Base-by-base conservation (phyloP, 192 early-diverging fungal genomes). In the Jimgerdemannia lactiflua region DNA sequence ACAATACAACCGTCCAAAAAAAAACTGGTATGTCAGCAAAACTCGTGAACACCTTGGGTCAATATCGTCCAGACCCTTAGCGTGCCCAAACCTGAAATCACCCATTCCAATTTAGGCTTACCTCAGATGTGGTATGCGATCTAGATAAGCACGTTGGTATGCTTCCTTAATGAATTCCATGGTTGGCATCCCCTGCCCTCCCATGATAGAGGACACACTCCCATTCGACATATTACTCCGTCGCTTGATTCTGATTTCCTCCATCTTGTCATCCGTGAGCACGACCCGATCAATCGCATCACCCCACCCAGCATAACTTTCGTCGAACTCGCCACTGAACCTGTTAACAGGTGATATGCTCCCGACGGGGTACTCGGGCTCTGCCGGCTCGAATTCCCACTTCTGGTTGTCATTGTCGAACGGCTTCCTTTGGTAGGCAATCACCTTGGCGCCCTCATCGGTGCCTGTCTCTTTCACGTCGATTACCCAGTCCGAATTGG, bases 401-500 rank as follows among this genome's bases (percentile, higher is more conserved):
- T 67, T 40, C 42, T 73, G 75, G n/a, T 73, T 73, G 29, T 77
- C 79, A 43, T 77, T 80, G 67, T 80, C 79, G 29, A 76, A 65
- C 43, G 66, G 64, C 42, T 79, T 67, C 14, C 18, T 17, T 0
- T 71, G 79, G 18, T 41, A 42, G 67, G 76, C 40, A 59, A 80
- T 54, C 8, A 80, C n/a, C 43, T 77, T 74, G 20, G 64, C 64
- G 19, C 64, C 69, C 3, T 66, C 71, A 7, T 78, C 77, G 7
- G 72, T 67, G 4, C 72, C 72, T 40, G 39, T 66, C 40, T 17
- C 64, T 11, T 71, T 43, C 29, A 78, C 75, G 39, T 82, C 71
- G 0, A 82, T 70, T 9, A 78, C 77, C 80, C 80, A 82, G 40
- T 78, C 80, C 8, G 72, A 71, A 44, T 82, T 82, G 49, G 67